Evolutionary conservation across 2,329 filamentous ascomycete species (phyloP).

Genomic region (Ophiostoma ips): DNA sequence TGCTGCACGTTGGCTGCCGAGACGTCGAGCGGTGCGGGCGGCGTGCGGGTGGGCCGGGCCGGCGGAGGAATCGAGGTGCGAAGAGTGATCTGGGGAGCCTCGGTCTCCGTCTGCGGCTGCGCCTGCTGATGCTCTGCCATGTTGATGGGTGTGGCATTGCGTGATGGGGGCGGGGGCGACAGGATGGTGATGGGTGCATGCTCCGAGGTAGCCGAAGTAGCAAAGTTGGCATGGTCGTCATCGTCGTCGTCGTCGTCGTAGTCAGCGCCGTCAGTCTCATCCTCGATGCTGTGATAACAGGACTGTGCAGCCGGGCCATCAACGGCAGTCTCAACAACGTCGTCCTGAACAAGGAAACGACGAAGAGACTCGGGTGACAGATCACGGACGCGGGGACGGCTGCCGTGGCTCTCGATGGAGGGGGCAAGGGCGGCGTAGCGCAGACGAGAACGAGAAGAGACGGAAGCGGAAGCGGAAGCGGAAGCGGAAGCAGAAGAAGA

Average conservation of each 20-base stretch:
- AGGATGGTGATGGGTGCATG: slow-evolving; percentile 31
- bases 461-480: slow-evolving; percentile 8
- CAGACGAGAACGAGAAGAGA: neutral
- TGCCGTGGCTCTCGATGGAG: neutral
- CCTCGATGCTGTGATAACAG: too few relatives aligned
- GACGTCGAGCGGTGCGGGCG: neutral
- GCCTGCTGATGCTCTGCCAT: neutral
- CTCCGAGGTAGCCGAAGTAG: slow-evolving; percentile 35
- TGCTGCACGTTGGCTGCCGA: slow-evolving; percentile 13
- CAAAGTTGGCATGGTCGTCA: slow-evolving; percentile 46
- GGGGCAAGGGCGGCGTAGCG: neutral
- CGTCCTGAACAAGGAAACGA: slow-evolving; percentile 32
- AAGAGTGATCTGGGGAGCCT: neutral
- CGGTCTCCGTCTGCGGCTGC: neutral
- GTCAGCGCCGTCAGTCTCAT: slow-evolving; percentile 25
- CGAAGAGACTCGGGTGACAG: slow-evolving; percentile 42
- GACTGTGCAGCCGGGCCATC: neutral
- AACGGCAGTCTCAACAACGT: neutral
- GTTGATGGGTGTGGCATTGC: neutral
- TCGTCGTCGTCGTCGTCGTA: slow-evolving; percentile 44
- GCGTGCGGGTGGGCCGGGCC: slow-evolving; percentile 3
- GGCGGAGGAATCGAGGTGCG: slow-evolving; percentile 7
- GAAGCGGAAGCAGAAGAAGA: slow-evolving; percentile 20
- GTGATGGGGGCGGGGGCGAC: slow-evolving; percentile 37
- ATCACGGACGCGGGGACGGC: slow-evolving; percentile 32